Base-by-base conservation (phyloP, 108 stramenopile genomes). In the Aureococcus anophagefferens region DNA sequence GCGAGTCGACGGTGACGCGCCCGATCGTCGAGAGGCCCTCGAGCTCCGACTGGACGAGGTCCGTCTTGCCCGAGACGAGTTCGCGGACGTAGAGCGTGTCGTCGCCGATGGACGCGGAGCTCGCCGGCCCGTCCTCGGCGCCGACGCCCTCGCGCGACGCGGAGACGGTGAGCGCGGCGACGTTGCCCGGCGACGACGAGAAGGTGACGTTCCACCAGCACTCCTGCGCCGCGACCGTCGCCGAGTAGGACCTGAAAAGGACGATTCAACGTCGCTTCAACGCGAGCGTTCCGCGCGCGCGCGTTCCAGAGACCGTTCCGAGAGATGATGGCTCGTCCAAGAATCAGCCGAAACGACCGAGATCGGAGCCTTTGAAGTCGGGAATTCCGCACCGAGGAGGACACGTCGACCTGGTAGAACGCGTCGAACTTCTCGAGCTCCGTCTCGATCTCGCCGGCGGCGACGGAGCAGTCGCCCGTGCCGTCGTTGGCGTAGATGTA, bases 41-140 rank as follows among this genome's bases (percentile, higher is more conserved):
- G 16, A 93, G 88, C 69, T 89, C 87, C 14, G 87, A 74, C 74
- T 87, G 87, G 36, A 91, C 85, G 70, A 84, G 63, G 71, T 88
- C 84, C 62, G 71, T 30, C 15, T 16, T 25, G 14, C 78, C 80
- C 34, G 68, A 62, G 33, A 34, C 30, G 34, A 63, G 3, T 30
- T 72, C 69, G 3, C 32, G 64, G 67, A 83, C 72, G 14, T 68
- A 11, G 18, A 84, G 28, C 29, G 76, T 44, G 73, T 83, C 81
- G 64, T 83, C 80, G 30, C 74, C 76, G 5, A 32, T 64, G 0
- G 40, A 36, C 5, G 77, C 76, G 29, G 66, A 30, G 44, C 46
- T 59, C 0, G 73, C 46, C 14, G 77, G 77, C 13, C 73, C 79
- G 17, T 64, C 68, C 30, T 67, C 35, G 31, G 32, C 62, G 68